Conservation (phyloP, 768 basidiomycete genomes). For the Termitomyces sp. region DNA sequence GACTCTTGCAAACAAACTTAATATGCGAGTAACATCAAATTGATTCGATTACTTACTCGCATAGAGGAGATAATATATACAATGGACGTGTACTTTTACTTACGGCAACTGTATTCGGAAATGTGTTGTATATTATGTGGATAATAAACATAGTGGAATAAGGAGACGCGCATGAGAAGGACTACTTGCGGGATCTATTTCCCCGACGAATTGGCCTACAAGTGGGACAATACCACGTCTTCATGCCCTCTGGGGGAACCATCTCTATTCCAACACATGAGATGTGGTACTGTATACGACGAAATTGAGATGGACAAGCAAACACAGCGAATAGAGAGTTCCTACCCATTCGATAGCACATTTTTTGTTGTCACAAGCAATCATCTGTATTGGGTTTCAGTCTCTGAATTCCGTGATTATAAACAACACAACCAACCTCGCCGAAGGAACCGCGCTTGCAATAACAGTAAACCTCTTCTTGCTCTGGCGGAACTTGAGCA, state of each 20-base stretch:
- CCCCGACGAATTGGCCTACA: slow-evolving; percentile 41
- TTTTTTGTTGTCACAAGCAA: slow-evolving; percentile 70
- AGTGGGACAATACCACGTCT: slow-evolving; percentile 66
- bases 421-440: slow-evolving; percentile 43
- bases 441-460: slow-evolving; percentile 80
- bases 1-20: slow-evolving; percentile 75
- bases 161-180: no score
- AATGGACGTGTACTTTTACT: background rate
- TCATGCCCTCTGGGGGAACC: slow-evolving; percentile 42
- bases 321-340: slow-evolving; percentile 7
- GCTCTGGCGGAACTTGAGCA: slow-evolving; percentile 16
- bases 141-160: background rate
- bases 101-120: background rate
- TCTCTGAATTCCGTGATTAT: slow-evolving; percentile 2
- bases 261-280: slow-evolving; percentile 57
- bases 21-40: slow-evolving; percentile 36
- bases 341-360: slow-evolving; percentile 84
- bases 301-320: background rate
- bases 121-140: background rate
- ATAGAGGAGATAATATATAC: background rate
- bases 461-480: slow-evolving; percentile 65
- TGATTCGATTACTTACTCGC: slow-evolving; percentile 1
- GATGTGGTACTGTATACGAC: slow-evolving; percentile 57
- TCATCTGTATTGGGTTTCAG: slow-evolving; percentile 51
- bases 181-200: slow-evolving; percentile 16